Evolutionary conservation across 192 early-diverging fungal genomes (phyloP), one percentile per base, ranked within the genome.

Genomic region (Coemansia sp.): DNA sequence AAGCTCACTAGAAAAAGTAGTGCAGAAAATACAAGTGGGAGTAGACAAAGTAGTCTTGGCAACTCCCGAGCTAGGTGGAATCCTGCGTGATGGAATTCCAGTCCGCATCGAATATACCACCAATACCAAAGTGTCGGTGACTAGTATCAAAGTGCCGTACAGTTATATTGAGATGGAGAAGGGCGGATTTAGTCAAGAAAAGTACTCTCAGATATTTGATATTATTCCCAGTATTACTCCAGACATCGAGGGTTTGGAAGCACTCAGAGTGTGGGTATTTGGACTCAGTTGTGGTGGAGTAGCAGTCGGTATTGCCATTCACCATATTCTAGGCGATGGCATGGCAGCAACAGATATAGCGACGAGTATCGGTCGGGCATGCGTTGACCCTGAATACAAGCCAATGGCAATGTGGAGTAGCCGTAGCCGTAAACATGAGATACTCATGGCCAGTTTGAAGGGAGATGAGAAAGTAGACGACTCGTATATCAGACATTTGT

Each of bases 321-420:
- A 80, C 66, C 78, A 80, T 39, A 50, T 43, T 12, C 43, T 68
- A 29, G 65, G 61, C 0, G 78, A 80, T 43, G 73, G 60, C 2
- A 15, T 8, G 1, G 78, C 66, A 13, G 44, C 62, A 1, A n/a
- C 40, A 0, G 24, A 13, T 2, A 50, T 80, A 0, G 72, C 69
- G 11, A 24, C 44, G 11, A 22, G 34, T 0, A 74, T 80, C 20
- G 43, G 57, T 11, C 4, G 29, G 16, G 53, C 47, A 22, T 50
- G 47, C 3, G 20, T 9, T 50, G 47, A 50, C 47, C n/a, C n/a
- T 5, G 20, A 50, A 20, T 50, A 50, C 9, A 9, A 24, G 47
- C 47, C 47, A 2, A 7, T 22, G n/a, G 47, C 47, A 9, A 50
- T 50, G 47, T 50, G 47, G 47, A 50, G n/a, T 20, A 20, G 47